Conservation (phyloP, 495 filamentous ascomycete genomes). For the Podospora bellae-mahoneyi region DNA sequence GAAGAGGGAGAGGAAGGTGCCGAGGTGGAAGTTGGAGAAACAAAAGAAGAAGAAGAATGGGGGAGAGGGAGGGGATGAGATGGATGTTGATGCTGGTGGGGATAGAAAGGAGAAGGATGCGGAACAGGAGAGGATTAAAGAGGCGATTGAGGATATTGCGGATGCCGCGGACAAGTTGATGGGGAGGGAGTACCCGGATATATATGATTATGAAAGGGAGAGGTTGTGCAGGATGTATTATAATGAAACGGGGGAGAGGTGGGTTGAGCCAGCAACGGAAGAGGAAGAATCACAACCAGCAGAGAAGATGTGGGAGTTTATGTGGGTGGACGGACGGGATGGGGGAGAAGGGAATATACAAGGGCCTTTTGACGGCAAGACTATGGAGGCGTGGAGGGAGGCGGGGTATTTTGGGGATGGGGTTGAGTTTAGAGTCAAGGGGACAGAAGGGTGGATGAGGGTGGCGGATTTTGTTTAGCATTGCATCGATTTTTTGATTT, state of each 20-base stretch:
- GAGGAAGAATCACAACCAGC: slow-evolving; percentile 23
- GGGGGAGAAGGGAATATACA: slow-evolving; percentile 60
- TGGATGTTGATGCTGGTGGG: slow-evolving; percentile 62
- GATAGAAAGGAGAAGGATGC: slow-evolving; percentile 59
- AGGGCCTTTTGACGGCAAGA: slow-evolving; percentile 78
- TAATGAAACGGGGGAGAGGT: slow-evolving; percentile 85
- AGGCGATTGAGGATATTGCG: slow-evolving; percentile 77
- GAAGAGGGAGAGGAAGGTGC: slow-evolving; percentile 58
- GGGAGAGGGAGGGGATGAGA: slow-evolving; percentile 28
- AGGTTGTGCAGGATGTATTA: slow-evolving; percentile 74
- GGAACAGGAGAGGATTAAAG: slow-evolving; percentile 62
- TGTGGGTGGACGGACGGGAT: slow-evolving; percentile 88
- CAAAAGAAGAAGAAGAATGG: slow-evolving; percentile 40
- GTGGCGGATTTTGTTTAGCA: slow-evolving; percentile 59
- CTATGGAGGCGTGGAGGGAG: slow-evolving; percentile 84
- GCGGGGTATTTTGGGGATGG: slow-evolving; percentile 94
- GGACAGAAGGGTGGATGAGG: slow-evolving; percentile 60
- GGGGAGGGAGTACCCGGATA: slow-evolving; percentile 72
- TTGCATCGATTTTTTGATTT: too few species aligned
- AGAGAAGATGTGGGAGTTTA: slow-evolving; percentile 75
- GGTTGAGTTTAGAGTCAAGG: slow-evolving; percentile 74
- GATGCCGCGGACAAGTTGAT: slow-evolving; percentile 84
- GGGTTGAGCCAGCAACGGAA: slow-evolving; percentile 57
- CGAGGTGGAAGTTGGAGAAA: slow-evolving; percentile 59
- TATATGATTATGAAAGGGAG: slow-evolving; percentile 90